Base-by-base conservation (phyloP, 306 rosid genomes). In the Sicyos edulis region DNA sequence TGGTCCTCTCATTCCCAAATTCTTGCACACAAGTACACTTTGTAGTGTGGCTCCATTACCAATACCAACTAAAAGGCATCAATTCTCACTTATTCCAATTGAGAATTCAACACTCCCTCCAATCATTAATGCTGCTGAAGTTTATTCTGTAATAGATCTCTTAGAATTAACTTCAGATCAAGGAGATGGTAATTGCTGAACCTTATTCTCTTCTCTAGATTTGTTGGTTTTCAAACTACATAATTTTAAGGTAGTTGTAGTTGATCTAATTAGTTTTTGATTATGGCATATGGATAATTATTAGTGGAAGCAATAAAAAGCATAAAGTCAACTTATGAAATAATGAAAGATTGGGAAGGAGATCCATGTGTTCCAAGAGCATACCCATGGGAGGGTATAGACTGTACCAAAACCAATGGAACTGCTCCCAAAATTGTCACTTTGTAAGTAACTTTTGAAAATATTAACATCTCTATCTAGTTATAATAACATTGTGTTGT, bases 91-190 rank as follows among this genome's bases (percentile, higher is more conserved):
- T 37, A 2, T 57, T n/a, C 75, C 57, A 74, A 70, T 52, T 17
- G 72, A 58, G 54, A 58, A 45, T 20, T 84, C 88, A 42, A 83
- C 82, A 13, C 87, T 32, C 17, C 88, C 90, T 61, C 93, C 93
- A 1, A 82, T 88, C 70, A 78, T 86, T 40, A 88, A 88, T 62
- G 93, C 81, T 47, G 12, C 82, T n/a, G 93, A 86, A 73, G 21
- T 74, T 47, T 88, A 80, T 74, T 1, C 54, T 5, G 49, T 6
- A 7, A 74, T 71, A 19, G 82, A 85, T 60, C 71, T 82, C 44
- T 75, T 66, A 14, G 75, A 78, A 6, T 32, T 54, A 2, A 79
- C 81, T 52, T 85, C 92, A 20, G 50, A 80, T 53, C 74, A 53
- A 75, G 79, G 58, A 26, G 84, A 85, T 51, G 85, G 92, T 88